Percentiles rank a stretch among this genome's conserved stretches.
phyloP scores from a whole-genome alignment of 2,329 filamentous ascomycete species.

The Talaromyces piceae region DNA sequence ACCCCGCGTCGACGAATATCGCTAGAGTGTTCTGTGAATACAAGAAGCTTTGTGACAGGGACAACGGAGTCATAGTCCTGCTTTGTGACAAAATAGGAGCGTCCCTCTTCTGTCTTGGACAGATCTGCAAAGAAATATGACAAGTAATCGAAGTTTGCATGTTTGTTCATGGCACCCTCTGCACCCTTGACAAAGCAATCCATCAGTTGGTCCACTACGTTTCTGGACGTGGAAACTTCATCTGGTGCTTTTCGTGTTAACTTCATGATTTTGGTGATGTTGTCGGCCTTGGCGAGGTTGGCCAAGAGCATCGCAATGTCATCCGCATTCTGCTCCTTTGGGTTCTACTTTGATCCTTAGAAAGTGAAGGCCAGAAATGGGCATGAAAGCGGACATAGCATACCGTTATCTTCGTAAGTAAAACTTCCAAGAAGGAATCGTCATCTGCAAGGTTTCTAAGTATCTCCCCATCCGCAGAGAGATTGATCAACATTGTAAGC shows the following conservation, averaged over 20 bases:
- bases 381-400: slow-evolving; percentile 45
- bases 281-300: slow-evolving; percentile 78
- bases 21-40: slow-evolving; percentile 87
- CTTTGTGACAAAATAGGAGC: slow-evolving; percentile 64
- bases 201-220: slow-evolving; percentile 81
- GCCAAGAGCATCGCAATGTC: slow-evolving; percentile 85
- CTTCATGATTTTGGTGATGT: slow-evolving; percentile 59
- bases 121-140: slow-evolving; percentile 92
- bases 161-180: slow-evolving; percentile 71
- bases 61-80: slow-evolving; percentile 75
- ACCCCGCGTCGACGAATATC: slow-evolving; percentile 83
- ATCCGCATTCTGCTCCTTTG: slow-evolving; percentile 72
- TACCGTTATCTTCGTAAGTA: slow-evolving; percentile 68
- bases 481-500: slow-evolving; percentile 66
- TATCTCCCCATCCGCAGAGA: slow-evolving; percentile 77
- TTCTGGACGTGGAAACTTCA: slow-evolving; percentile 60
- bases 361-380: neutral
- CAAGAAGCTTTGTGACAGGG: slow-evolving; percentile 84
- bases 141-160: slow-evolving; percentile 85
- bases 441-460: slow-evolving; percentile 67
- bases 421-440: slow-evolving; percentile 67
- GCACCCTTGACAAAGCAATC: slow-evolving; percentile 94
- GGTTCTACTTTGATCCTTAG: slow-evolving; percentile 20
- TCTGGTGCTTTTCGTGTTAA: slow-evolving; percentile 49
- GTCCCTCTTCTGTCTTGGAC: slow-evolving; percentile 68